Conservation (phyloP, 2,329 filamentous ascomycete species). For the Triangularia setosa region DNA sequence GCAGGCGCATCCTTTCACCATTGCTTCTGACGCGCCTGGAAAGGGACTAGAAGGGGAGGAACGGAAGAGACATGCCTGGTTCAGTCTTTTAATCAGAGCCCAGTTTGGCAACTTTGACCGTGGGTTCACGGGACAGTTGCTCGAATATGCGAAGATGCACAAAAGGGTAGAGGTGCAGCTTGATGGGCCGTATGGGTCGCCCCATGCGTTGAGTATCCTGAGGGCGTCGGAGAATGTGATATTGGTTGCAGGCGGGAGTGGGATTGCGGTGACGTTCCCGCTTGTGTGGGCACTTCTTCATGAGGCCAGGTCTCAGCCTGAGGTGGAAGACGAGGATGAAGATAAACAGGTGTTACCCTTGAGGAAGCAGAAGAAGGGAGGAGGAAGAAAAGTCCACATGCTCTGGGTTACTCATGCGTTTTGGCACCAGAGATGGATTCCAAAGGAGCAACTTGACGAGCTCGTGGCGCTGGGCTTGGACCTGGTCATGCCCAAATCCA, state of each 20-base stretch:
- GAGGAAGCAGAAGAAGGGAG: constrained; percentile 23
- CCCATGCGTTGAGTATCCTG: constrained; percentile 51
- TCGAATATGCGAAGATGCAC: constrained; percentile 44
- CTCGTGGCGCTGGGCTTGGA: constrained; percentile 47
- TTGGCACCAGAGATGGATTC: constrained; percentile 52
- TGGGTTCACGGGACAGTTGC: constrained; percentile 56
- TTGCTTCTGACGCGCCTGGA: constrained; percentile 49
- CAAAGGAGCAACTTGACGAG: constrained; percentile 45
- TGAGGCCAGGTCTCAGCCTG: neutral
- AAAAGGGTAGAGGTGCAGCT: constrained; percentile 45
- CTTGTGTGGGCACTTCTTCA: constrained; percentile 50
- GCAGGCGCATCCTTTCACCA: constrained; percentile 65
- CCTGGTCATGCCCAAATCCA: constrained; percentile 52
- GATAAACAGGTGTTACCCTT: neutral
- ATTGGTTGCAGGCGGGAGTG: constrained; percentile 60
- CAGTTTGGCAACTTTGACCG: constrained; percentile 33
- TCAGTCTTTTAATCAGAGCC: constrained; percentile 57
- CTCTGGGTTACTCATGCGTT: constrained; percentile 57
- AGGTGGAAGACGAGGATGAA: neutral
- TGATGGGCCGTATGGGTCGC: constrained; percentile 63
- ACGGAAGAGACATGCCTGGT: constrained; percentile 41
- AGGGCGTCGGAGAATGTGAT: constrained; percentile 46
- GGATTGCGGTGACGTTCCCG: constrained; percentile 61
- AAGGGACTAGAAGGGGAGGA: neutral
- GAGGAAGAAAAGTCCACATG: constrained; percentile 41